These are phyloP conservation scores for Cantharellus cinnabarinus DNA, from an alignment of 768 basidiomycete genomes.

Conservation along the genomic window DNA sequence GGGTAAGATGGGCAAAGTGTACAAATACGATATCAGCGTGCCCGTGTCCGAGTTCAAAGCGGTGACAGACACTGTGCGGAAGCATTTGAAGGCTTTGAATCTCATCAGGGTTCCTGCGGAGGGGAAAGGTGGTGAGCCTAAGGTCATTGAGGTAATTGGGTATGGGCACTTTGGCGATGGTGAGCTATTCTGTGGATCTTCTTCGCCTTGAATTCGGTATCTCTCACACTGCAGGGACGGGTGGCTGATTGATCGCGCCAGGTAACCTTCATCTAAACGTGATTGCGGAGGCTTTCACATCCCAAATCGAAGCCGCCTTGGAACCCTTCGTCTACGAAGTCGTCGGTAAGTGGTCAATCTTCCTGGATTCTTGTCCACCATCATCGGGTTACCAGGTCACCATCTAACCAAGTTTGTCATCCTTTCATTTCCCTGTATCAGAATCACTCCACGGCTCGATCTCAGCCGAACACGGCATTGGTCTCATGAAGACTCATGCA, in stretches of 20 bases:
- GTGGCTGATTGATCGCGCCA: slow-evolving; percentile 14
- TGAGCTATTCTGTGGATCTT: slow-evolving; percentile 17
- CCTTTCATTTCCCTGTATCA: slow-evolving; percentile 13
- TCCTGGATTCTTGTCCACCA: not conserved
- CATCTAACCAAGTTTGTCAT: slow-evolving; percentile 2
- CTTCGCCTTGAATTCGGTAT: not conserved
- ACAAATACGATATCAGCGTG: slow-evolving; percentile 93
- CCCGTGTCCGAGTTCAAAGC: slow-evolving; percentile 72
- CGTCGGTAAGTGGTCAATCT: slow-evolving; percentile 21
- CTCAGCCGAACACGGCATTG: slow-evolving; percentile 93
- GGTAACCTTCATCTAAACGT: slow-evolving; percentile 91
- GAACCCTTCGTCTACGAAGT: slow-evolving; percentile 94
- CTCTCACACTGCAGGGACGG: not conserved
- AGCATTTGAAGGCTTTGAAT: slow-evolving; percentile 32
- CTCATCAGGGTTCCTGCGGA: slow-evolving; percentile 41
- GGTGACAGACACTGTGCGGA: slow-evolving; percentile 63
- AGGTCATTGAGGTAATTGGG: slow-evolving; percentile 67
- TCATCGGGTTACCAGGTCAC: not conserved
- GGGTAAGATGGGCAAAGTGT: slow-evolving; percentile 82
- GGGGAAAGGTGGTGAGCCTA: slow-evolving; percentile 31
- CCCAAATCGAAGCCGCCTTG: slow-evolving; percentile 66
- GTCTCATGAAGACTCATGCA: slow-evolving; percentile 84
- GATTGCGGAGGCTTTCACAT: slow-evolving; percentile 59
- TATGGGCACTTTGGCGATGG: slow-evolving; percentile 97
- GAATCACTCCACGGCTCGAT: slow-evolving; percentile 69